Conservation (phyloP, 768 basidiomycete species). For the Rickenella mellea region DNA sequence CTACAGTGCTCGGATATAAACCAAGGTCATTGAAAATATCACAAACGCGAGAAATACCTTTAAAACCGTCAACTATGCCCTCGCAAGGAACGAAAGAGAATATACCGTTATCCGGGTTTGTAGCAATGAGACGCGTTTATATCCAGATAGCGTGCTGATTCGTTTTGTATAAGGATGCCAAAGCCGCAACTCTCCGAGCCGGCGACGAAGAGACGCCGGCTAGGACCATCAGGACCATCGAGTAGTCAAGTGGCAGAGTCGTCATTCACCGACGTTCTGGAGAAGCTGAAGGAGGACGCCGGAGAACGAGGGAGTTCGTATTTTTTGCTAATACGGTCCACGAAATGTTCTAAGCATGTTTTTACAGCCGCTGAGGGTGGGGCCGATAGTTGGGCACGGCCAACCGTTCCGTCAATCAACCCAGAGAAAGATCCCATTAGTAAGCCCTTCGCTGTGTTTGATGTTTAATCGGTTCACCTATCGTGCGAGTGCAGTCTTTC, state of each 20-base stretch:
- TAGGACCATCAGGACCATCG: slow-evolving; percentile 20
- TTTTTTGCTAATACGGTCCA: slow-evolving; percentile 1
- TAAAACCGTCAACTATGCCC: too few species aligned
- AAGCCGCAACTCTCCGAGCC: slow-evolving; percentile 13
- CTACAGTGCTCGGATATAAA: too few species aligned
- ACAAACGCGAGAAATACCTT: too few species aligned
- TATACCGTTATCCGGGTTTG: slow-evolving; percentile 8
- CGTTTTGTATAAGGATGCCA: background rate
- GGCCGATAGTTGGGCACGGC: slow-evolving; percentile 65
- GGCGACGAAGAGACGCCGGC: slow-evolving; percentile 22
- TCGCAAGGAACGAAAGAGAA: slow-evolving; percentile 10
- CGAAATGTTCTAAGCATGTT: background rate
- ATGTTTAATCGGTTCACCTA: background rate
- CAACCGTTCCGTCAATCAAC: slow-evolving; percentile 44
- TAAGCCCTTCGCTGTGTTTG: slow-evolving; percentile 22
- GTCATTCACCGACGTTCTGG: slow-evolving; percentile 58
- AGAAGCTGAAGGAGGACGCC: slow-evolving; percentile 47
- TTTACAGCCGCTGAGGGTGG: slow-evolving; percentile 64
- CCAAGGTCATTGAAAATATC: too few species aligned
- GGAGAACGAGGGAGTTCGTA: slow-evolving; percentile 33
- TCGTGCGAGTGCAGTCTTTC: slow-evolving; percentile 54
- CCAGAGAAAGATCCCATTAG: slow-evolving; percentile 58
- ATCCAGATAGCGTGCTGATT: background rate
- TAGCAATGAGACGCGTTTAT: slow-evolving; percentile 1
- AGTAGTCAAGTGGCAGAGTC: slow-evolving; percentile 30